A percentile compares a stretch with the other conserved stretches of the same genome.
These are phyloP conservation scores for Candida neerlandica DNA, from an alignment of 1,139 yeast genomes.

Conservation along the genomic window DNA sequence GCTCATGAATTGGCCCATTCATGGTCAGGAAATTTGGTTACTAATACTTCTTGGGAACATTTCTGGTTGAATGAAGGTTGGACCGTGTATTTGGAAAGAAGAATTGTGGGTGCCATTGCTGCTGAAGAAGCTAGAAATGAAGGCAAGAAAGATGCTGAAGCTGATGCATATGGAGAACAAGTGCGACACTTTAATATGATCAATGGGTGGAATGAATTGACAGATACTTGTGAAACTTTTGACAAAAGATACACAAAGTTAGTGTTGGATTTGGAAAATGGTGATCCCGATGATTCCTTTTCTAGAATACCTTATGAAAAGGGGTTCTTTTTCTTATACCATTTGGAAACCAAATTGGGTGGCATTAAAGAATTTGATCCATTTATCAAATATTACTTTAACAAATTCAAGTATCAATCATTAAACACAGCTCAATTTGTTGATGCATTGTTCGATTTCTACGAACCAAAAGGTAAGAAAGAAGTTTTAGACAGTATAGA, in stretches of 20 bases:
- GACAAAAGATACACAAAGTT: slow-evolving; percentile 27
- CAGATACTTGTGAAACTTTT: slow-evolving; percentile 24
- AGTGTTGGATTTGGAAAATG: slow-evolving; percentile 30
- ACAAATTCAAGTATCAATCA: slow-evolving; percentile 32
- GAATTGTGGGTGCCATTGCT: slow-evolving; percentile 37
- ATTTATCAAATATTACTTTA: slow-evolving; percentile 36
- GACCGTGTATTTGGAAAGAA: slow-evolving; percentile 41
- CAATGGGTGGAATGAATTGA: slow-evolving; percentile 33
- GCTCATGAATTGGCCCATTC: slow-evolving; percentile 45
- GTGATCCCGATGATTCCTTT: slow-evolving; percentile 39
- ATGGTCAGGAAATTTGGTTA: slow-evolving; percentile 42
- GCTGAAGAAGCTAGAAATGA: slow-evolving; percentile 24
- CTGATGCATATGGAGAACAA: slow-evolving; percentile 28
- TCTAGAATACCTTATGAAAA: slow-evolving; percentile 41
- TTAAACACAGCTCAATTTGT: slow-evolving; percentile 34
- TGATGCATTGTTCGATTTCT: slow-evolving; percentile 33
- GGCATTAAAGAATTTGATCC: slow-evolving; percentile 31
- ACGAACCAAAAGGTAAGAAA: slow-evolving; percentile 22
- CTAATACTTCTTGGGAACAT: slow-evolving; percentile 42
- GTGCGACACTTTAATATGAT: slow-evolving; percentile 35
- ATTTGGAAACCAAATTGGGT: slow-evolving; percentile 31
- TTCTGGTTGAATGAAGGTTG: slow-evolving; percentile 46
- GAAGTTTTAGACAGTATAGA: slow-evolving; percentile 24
- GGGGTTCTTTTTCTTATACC: slow-evolving; percentile 36
- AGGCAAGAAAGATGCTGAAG: slow-evolving; percentile 22